Conservation (phyloP, 768 basidiomycete species). For the Neoboletus magnificus region DNA sequence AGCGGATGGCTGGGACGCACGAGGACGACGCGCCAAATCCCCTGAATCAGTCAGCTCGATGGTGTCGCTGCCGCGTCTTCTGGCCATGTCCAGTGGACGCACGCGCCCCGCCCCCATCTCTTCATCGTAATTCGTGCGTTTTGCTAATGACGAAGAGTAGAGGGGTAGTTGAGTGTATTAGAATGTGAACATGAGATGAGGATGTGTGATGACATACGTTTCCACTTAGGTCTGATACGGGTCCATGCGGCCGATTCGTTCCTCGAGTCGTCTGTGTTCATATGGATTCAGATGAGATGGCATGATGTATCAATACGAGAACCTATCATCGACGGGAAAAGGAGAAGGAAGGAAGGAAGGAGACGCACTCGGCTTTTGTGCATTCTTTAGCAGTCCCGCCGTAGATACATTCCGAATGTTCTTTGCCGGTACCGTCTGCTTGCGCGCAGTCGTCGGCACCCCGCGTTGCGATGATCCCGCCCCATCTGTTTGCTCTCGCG, state of each 20-base stretch:
- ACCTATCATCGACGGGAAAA: not conserved
- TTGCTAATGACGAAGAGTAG: slow-evolving; percentile 5
- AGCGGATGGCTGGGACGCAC: slow-evolving; percentile 1
- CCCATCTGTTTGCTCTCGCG: not conserved
- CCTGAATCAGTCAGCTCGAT: slow-evolving; percentile 28
- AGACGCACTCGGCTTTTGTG: slow-evolving; percentile 22
- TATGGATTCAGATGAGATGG: not conserved
- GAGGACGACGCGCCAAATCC: slow-evolving; percentile 5
- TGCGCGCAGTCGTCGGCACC: slow-evolving; percentile 1
- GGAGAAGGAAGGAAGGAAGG: not conserved
- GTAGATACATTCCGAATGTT: slow-evolving; percentile 11
- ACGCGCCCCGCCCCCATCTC: not conserved
- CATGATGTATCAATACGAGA: not conserved
- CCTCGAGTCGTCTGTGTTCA: not conserved
- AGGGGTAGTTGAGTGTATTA: not conserved
- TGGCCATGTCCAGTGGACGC: slow-evolving; percentile 14
- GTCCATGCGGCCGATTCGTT: slow-evolving; percentile 17
- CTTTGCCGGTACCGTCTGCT: slow-evolving; percentile 4
- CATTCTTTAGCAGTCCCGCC: slow-evolving; percentile 9
- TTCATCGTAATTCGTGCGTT: slow-evolving; percentile 8
- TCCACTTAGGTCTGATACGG: slow-evolving; percentile 11
- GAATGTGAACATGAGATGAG: not conserved
- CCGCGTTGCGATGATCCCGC: not conserved
- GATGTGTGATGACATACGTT: slow-evolving; percentile 6
- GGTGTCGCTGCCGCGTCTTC: not conserved